A percentile compares a stretch with the other conserved stretches of the same genome.
Evolutionary conservation across 2,329 filamentous ascomycete genomes (phyloP).

Genomic region (Trichoderma endophyticum): DNA sequence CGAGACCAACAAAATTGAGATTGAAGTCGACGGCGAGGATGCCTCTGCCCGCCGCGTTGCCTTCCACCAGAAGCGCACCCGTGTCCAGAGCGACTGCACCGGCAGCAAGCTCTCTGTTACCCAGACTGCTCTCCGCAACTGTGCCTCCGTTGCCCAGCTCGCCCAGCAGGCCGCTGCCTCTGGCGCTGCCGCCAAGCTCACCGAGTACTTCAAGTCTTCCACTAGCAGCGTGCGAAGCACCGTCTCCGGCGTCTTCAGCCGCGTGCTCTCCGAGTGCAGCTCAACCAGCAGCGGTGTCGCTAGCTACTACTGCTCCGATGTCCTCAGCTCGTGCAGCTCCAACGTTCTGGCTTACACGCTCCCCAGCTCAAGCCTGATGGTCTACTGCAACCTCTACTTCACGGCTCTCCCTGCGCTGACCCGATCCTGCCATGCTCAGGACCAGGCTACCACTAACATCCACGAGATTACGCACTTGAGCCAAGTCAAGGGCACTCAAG

Average conservation of each 20-base stretch:
- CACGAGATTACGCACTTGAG: constrained; percentile 65
- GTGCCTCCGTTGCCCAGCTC: constrained; percentile 49
- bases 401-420: constrained; percentile 48
- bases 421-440: constrained; percentile 58
- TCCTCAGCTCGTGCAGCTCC: constrained; percentile 48
- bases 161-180: constrained; percentile 52
- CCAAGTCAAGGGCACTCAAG: constrained; percentile 55
- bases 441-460: constrained; percentile 61
- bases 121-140: constrained; percentile 51
- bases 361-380: constrained; percentile 51
- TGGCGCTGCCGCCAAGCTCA: constrained; percentile 47
- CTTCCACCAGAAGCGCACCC: constrained; percentile 49
- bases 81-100: constrained; percentile 53
- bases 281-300: constrained; percentile 47
- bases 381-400: constrained; percentile 62
- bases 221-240: constrained; percentile 40
- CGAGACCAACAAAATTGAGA: constrained; percentile 55
- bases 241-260: constrained; percentile 50
- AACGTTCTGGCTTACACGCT: constrained; percentile 62
- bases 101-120: constrained; percentile 44
- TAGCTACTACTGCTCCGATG: constrained; percentile 58
- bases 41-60: constrained; percentile 50
- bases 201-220: constrained; percentile 63
- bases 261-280: constrained; percentile 54
- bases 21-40: constrained; percentile 54